A percentile compares a stretch with the other conserved stretches of the same genome.
Evolutionary conservation across 176 grass and related monocot species (phyloP).

Genomic region (Tillandsia fasciculata): DNA sequence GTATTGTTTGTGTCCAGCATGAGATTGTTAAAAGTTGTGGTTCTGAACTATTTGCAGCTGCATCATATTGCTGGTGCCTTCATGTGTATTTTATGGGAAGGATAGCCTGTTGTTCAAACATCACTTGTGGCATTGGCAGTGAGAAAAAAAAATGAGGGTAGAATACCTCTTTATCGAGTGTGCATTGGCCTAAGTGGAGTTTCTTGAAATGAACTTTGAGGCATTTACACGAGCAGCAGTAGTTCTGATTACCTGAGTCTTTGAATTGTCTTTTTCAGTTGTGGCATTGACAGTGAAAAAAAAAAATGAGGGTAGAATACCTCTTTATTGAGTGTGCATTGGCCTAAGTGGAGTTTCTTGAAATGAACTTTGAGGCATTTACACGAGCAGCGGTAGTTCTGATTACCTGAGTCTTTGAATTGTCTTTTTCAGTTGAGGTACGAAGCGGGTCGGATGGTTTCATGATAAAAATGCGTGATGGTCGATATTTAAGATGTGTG

Average conservation of each 20-base stretch:
- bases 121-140: too few relatives aligned
- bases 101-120: too few relatives aligned
- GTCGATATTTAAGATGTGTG: slow-evolving; percentile 56
- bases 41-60: not conserved
- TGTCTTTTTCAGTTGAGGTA: slow-evolving; percentile 53
- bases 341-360: not conserved
- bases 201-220: not conserved
- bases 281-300: not conserved
- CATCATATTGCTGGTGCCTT: too few relatives aligned
- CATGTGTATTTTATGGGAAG: too few relatives aligned
- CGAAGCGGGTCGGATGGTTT: slow-evolving; percentile 85
- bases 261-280: slow-evolving; percentile 36
- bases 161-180: too few relatives aligned
- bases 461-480: slow-evolving; percentile 88
- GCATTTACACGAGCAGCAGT: not conserved
- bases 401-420: slow-evolving; percentile 6
- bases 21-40: not conserved
- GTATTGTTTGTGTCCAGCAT: not conserved
- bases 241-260: slow-evolving; percentile 4
- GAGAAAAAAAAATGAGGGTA: too few relatives aligned
- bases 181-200: not conserved
- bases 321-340: too few relatives aligned
- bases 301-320: too few relatives aligned
- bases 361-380: not conserved
- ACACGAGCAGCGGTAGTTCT: not conserved